A percentile compares a stretch with the other conserved stretches of the same genome.
Evolutionary conservation across 1,284 basidiomycete species (phyloP).

Genomic region (Leccinum proliferum): DNA sequence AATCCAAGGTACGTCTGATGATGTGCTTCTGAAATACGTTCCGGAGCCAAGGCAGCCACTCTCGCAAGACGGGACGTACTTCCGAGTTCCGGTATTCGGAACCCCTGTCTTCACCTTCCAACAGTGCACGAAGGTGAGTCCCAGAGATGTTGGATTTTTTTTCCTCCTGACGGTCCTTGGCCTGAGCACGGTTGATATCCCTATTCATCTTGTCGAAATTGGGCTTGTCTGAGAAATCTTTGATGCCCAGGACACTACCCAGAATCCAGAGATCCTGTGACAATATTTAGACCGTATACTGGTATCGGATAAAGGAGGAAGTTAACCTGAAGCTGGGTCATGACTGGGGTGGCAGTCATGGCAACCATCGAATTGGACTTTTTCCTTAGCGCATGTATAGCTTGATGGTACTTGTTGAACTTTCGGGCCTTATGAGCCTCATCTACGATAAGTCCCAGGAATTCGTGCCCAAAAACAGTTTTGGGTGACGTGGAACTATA

Average conservation of each 20-base stretch:
- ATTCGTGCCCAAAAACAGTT: background rate
- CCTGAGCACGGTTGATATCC: background rate
- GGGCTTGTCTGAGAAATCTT: background rate
- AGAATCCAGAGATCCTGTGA: background rate
- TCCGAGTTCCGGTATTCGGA: background rate
- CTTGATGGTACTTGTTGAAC: constrained; percentile 3
- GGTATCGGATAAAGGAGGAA: background rate
- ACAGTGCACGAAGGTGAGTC: background rate
- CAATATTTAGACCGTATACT: background rate
- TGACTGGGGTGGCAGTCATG: constrained; percentile 6
- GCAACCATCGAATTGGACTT: background rate
- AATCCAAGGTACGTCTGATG: background rate
- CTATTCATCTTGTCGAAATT: background rate
- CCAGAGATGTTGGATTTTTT: background rate
- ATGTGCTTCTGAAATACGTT: background rate
- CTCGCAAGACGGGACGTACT: background rate
- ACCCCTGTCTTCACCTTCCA: background rate
- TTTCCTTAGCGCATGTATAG: background rate
- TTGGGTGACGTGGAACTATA: background rate
- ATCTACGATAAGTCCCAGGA: background rate
- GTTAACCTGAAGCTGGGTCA: constrained; percentile 1
- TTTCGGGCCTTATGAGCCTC: constrained; percentile 4
- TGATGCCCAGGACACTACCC: background rate
- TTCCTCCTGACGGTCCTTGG: background rate
- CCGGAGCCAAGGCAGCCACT: background rate